Base-by-base conservation (phyloP, 2,329 filamentous ascomycete species). In the Fusarium setosum region DNA sequence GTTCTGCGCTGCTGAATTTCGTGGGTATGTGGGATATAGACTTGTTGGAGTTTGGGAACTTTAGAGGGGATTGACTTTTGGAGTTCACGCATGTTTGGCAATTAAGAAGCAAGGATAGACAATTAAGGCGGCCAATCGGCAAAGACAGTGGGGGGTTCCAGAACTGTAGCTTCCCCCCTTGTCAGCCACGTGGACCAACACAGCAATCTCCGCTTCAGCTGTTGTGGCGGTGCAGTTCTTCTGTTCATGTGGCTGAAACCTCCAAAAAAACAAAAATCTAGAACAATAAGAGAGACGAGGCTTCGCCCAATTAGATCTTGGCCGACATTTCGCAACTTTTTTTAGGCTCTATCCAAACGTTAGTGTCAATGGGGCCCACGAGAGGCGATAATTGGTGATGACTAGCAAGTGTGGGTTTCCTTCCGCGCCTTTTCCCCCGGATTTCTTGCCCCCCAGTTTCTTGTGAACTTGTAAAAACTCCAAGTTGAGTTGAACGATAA, bases 111-210 rank as follows among this genome's bases (percentile, higher is more conserved):
- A 62, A 29, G 44, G 56, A 29, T 49, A 38, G 5, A 56, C 26
- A n/a, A 35, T 20, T 52, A 47, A 21, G 56, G 55, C 56, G 59
- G 35, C 69, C 68, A 72, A 72, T 72, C 69, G 68, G 68, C 58
- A 68, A 51, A 51, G 5, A 54, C 34, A 55, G 56, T 56, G 58
- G 65, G 48, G 54, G 49, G 26, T 48, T 40, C 20, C 47, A 45
- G 24, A n/a, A n/a, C n/a, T n/a, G n/a, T 37, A 59, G 59, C 63
- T 49, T 21, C 38, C 41, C 40, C 37, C 48, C 56, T 44, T 21
- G 23, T 51, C 59, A 69, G 61, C 56, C 64, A 67, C 60, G 64
- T 67, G 64, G 64, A 24, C 31, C 17, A 31, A n/a, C n/a, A 21
- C 60, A 60, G 61, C 41, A 61, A 65, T 68, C 64, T n/a, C 35